These are phyloP conservation scores for Cyamopsis tetragonoloba DNA, from an alignment of 306 rosid genomes.

Conservation along the genomic window DNA sequence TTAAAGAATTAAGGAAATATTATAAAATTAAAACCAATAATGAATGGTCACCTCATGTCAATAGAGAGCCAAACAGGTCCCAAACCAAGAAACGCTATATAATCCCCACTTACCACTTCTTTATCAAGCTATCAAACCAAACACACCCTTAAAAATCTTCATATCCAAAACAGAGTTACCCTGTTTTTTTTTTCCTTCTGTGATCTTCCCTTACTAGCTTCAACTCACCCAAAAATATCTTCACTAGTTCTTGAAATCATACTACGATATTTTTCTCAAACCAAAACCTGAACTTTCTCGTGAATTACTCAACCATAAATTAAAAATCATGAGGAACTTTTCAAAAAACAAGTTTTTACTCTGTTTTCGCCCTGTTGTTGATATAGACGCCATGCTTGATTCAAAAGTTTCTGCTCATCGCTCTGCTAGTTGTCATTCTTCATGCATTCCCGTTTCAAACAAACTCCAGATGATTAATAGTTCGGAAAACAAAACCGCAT, in stretches of 20 bases:
- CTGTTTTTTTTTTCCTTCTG: neutral
- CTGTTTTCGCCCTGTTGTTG: conserved; percentile 71
- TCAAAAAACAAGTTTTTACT: conserved; percentile 53
- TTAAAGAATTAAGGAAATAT: too few relatives aligned
- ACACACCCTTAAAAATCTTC: neutral
- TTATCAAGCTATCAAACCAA: neutral
- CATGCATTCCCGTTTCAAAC: neutral
- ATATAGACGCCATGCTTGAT: conserved; percentile 48
- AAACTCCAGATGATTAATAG: neutral
- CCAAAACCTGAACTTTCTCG: neutral
- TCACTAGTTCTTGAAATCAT: conserved; percentile 4
- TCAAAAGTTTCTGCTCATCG: conserved; percentile 13
- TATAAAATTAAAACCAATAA: neutral
- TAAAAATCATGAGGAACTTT: conserved; percentile 47
- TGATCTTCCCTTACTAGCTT: conserved; percentile 8
- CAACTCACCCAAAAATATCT: neutral
- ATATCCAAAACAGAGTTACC: neutral
- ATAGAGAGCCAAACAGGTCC: neutral
- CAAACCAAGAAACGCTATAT: neutral
- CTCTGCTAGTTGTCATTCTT: conserved; percentile 11
- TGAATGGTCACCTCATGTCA: neutral
- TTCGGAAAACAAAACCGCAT: conserved; percentile 13
- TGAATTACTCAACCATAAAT: neutral
- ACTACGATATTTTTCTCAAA: neutral
- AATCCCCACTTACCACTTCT: neutral